Conservation (phyloP, 2,329 filamentous ascomycete species). For the Verticillium tricorpus region DNA sequence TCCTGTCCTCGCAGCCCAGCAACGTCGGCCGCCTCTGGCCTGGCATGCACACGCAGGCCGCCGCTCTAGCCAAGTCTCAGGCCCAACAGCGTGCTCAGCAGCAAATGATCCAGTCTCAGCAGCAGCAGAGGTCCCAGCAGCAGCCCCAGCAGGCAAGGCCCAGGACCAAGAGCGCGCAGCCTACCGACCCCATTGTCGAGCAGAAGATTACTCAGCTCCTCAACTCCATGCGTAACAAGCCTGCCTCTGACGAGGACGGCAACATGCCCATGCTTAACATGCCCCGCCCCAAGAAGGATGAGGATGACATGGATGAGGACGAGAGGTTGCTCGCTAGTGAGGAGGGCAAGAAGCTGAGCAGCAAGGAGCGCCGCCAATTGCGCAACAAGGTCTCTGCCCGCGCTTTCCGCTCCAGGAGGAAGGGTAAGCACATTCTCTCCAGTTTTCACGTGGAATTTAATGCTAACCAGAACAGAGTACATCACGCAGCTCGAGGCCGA, state of each 20-base stretch:
- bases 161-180: conserved; percentile 46
- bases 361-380: conserved; percentile 94
- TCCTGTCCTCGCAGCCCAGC: conserved; percentile 42
- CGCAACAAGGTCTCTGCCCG: conserved; percentile 98
- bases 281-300: conserved; percentile 79
- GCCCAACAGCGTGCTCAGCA: conserved; percentile 61
- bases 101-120: conserved; percentile 41
- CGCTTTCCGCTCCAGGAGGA: conserved; percentile 95
- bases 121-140: conserved; percentile 37
- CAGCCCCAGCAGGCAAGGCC: conserved; percentile 37
- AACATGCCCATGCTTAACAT: conserved; percentile 57
- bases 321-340: conserved; percentile 92
- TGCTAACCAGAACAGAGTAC: conserved; percentile 64
- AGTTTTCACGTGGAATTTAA: too few relatives aligned
- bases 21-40: conserved; percentile 77
- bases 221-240: conserved; percentile 83
- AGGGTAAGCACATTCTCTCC: conserved; percentile 60
- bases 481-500: conserved; percentile 91
- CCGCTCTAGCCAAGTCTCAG: conserved; percentile 70
- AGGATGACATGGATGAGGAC: conserved; percentile 98
- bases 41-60: conserved; percentile 89
- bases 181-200: conserved; percentile 69
- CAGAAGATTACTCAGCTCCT: conserved; percentile 92
- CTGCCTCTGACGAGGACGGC: conserved; percentile 42
- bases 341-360: conserved; percentile 98